Evolutionary conservation across 2,329 filamentous ascomycete genomes (phyloP), one percentile per base, ranked within the genome.

Genomic region (Ophiostoma fasciatum): DNA sequence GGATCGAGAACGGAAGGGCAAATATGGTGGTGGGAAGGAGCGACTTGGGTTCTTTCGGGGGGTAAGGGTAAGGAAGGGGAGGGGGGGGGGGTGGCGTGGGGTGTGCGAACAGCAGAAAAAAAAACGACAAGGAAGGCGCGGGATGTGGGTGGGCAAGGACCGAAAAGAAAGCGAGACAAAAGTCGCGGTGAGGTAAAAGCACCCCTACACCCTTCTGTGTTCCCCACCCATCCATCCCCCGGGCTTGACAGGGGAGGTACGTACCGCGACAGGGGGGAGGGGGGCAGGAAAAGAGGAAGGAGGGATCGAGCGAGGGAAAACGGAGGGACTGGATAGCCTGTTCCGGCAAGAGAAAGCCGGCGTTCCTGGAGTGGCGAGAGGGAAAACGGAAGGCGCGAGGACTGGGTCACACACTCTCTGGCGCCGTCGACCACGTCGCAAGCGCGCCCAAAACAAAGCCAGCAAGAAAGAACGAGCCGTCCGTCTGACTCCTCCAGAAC

Each of bases 131-230:
- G 20, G 26, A 35, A 39, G 40, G 43, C 41, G 44, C 36, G 44
- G 38, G 46, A 46, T 48, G 40, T 40, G 35, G 21, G 32, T 28
- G 36, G 32, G 31, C 35, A 42, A 40, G 41, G 37, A 31, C 40
- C 36, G 33, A 43, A 36, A 37, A 30, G 25, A 25, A 28, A 18
- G n/a, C n/a, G 37, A 29, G 33, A 35, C 35, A 22, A 43, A 41
- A 47, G 35, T 48, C 46, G 45, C 46, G 46, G 46, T 48, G 46
- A 46, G 42, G 38, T 42, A 42, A 41, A 42, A 41, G 33, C 38
- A 40, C 29, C 17, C 29, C 28, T 29, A 37, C 38, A 34, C 37
- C 28, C 35, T 31, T n/a, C n/a, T n/a, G n/a, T n/a, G n/a, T n/a
- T n/a, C n/a, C n/a, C 35, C 34, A 39, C 36, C 25, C 41, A 40